A percentile compares a stretch with the other conserved stretches of the same genome.
Conservation (phyloP, 2,329 filamentous ascomycete species). For the Albifimbria verrucaria region DNA sequence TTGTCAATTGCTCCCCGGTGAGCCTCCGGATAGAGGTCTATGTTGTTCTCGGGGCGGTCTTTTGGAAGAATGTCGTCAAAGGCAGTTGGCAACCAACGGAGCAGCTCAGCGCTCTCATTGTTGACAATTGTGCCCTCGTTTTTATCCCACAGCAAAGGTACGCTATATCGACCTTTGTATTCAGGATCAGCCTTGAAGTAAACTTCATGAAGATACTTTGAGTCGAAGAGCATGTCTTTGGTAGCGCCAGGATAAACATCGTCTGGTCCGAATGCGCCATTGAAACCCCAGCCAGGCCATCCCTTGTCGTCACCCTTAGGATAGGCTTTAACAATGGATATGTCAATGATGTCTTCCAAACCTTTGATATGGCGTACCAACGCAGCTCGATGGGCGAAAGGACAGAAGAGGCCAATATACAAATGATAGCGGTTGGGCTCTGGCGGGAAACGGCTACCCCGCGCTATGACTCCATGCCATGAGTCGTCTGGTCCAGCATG, state of each 20-base stretch:
- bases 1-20: slow-evolving; percentile 56
- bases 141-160: slow-evolving; percentile 70
- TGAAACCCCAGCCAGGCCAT: slow-evolving; percentile 63
- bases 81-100: slow-evolving; percentile 76
- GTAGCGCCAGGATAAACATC: slow-evolving; percentile 57
- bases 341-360: slow-evolving; percentile 64
- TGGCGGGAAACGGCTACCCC: slow-evolving; percentile 43
- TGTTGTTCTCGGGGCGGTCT: slow-evolving; percentile 31
- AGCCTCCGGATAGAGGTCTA: slow-evolving; percentile 53
- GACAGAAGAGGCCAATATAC: slow-evolving; percentile 59
- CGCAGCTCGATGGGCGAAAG: slow-evolving; percentile 68
- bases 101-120: slow-evolving; percentile 81
- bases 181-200: slow-evolving; percentile 66
- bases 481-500: slow-evolving; percentile 17
- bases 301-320: slow-evolving; percentile 63
- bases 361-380: slow-evolving; percentile 72
- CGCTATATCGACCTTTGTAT: slow-evolving; percentile 69
- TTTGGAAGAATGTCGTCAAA: slow-evolving; percentile 59
- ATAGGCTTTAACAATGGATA: slow-evolving; percentile 61
- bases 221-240: slow-evolving; percentile 60
- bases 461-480: slow-evolving; percentile 19
- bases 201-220: slow-evolving; percentile 64
- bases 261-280: slow-evolving; percentile 40
- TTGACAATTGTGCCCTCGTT: slow-evolving; percentile 68
- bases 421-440: slow-evolving; percentile 58